Evolutionary conservation across 164 flowering plant genomes (phyloP), one percentile per base, ranked within the genome.

Genomic region (Saururus chinensis): DNA sequence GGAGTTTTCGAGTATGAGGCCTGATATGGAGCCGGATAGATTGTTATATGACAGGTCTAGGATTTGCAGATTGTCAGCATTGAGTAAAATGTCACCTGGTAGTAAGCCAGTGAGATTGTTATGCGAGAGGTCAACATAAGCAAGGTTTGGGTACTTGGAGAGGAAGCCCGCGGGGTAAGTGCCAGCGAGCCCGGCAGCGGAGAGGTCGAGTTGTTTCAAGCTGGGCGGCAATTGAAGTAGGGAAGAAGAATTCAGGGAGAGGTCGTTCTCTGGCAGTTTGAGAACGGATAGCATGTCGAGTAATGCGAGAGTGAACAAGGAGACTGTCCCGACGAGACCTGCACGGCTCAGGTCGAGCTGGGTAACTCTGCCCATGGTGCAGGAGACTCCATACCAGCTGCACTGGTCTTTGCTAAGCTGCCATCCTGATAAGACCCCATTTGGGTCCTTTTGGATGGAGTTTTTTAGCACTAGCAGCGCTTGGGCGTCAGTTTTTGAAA

Each of bases 21-120:
- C 68, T 0, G 88, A 73, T 60, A 86, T 70, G 0, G 87, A 60
- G 0, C 95, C 97, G 0, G 89, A 78, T 0, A 91, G 62, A 67
- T 88, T 84, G 77, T 91, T 91, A 22, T 30, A 75, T 57, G 98
- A 91, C 16, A 92, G 80, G 62, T 92, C 98, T 25, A 92, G 84
- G 51, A 64, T 62, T 70, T 81, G 79, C 41, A 89, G 70, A 41
- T 79, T 81, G 54, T 76, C 73, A 0, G 79, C 63, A 67, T 61
- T 64, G 24, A 60, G 63, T 4, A 85, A 63, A 9, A 92, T 65
- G 62, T 66, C 70, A 21, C 74, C 73, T 0, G 90, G 88, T 19
- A 92, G 22, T 1, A 19, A 51, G 23, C 92, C 92, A 2, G 86
- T 73, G 17, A 92, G 66, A 63, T 87, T 87, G 71, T 89, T 92